phyloP scores from a whole-genome alignment of 2,329 filamentous ascomycete species.

The Hypoxylon sp. region DNA sequence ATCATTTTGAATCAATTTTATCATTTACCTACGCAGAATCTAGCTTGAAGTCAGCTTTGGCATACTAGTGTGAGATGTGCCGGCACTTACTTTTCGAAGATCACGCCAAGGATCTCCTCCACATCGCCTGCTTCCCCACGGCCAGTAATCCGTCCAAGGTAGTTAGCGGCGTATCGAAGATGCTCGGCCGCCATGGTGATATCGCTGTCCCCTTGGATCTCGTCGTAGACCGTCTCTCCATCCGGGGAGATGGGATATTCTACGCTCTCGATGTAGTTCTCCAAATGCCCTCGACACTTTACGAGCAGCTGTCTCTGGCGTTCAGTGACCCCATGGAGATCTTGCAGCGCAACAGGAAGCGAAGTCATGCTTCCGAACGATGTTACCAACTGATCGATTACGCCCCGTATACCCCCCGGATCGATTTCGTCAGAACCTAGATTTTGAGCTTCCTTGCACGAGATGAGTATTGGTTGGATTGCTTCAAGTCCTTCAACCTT shows the following conservation, averaged over 20 bases:
- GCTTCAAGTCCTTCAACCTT: conserved; percentile 53
- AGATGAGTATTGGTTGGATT: conserved; percentile 66
- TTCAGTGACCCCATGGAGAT: conserved; percentile 89
- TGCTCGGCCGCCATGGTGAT: conserved; percentile 92
- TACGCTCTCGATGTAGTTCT: conserved; percentile 74
- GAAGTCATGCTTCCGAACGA: conserved; percentile 77
- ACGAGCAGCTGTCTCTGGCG: conserved; percentile 84
- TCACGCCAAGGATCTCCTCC: conserved; percentile 93
- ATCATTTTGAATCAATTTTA: conserved; percentile 28
- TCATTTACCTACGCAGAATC: conserved; percentile 66
- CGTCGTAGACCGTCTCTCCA: conserved; percentile 40
- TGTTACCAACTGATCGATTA: conserved; percentile 72
- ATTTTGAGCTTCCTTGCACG: conserved; percentile 69
- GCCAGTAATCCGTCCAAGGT: conserved; percentile 87
- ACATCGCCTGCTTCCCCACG: conserved; percentile 86
- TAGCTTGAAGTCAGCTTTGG: conserved; percentile 41
- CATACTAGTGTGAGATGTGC: conserved; percentile 16
- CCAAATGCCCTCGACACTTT: conserved; percentile 75
- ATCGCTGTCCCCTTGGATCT: conserved; percentile 66
- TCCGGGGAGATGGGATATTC: conserved; percentile 36
- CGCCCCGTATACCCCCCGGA: conserved; percentile 71
- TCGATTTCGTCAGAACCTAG: conserved; percentile 52
- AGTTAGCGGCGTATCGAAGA: conserved; percentile 80
- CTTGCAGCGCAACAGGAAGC: conserved; percentile 76
- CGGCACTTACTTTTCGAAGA: conserved; percentile 88